These are phyloP conservation scores for Linum lewisii DNA, from an alignment of 345 rosid genomes.

Conservation along the genomic window DNA sequence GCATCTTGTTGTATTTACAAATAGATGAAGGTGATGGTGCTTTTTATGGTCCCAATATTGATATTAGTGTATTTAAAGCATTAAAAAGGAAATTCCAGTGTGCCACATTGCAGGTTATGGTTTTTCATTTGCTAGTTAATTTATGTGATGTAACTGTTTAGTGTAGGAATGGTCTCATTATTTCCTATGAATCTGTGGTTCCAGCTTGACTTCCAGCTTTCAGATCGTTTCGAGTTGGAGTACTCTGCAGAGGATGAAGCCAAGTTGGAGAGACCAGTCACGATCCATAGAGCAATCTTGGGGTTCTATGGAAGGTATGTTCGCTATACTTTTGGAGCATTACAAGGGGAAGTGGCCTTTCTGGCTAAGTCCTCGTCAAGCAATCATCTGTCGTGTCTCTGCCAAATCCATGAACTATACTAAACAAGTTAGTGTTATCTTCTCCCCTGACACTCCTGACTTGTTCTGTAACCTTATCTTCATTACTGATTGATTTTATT, in stretches of 20 bases:
- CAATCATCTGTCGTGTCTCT: conserved; percentile 92
- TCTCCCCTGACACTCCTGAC: too few relatives aligned
- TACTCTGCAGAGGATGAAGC: too few relatives aligned
- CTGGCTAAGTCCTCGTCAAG: conserved; percentile 99
- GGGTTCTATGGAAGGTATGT: conserved; percentile 96
- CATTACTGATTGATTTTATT: too few relatives aligned
- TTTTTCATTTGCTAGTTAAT: not conserved
- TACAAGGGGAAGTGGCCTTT: conserved; percentile 97
- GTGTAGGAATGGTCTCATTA: conserved; percentile 2
- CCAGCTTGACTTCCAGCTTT: conserved; percentile 97
- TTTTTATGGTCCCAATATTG: conserved; percentile 97
- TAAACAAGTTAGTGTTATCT: conserved; percentile 35
- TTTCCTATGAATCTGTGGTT: conserved; percentile 14
- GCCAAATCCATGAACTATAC: conserved; percentile 70
- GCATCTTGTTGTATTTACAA: conserved; percentile 26
- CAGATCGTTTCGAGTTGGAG: conserved; percentile 60
- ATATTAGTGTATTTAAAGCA: conserved; percentile 92
- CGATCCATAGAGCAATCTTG: conserved; percentile 90
- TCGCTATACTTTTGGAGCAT: conserved; percentile 87
- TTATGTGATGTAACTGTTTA: not conserved
- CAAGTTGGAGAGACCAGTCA: conserved; percentile 68
- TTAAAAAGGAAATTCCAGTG: conserved; percentile 90
- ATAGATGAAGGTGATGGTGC: conserved; percentile 92
- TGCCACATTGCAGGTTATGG: conserved; percentile 82
- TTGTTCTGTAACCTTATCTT: too few relatives aligned